Evolutionary conservation across 2,329 filamentous ascomycete species (phyloP).

Genomic region (Fusarium kyushuense): DNA sequence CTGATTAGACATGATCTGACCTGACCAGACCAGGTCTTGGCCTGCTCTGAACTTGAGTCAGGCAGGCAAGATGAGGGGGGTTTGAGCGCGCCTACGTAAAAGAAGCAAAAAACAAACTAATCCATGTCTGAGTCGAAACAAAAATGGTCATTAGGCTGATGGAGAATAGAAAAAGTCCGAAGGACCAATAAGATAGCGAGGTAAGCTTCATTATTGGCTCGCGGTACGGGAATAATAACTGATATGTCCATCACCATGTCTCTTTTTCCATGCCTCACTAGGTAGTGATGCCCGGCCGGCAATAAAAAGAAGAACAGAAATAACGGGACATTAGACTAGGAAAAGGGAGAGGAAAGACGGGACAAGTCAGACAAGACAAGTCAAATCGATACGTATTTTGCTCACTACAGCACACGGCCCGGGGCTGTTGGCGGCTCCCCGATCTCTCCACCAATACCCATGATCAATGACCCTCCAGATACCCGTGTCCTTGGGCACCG

Average conservation of each 20-base stretch:
- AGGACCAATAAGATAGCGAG: not conserved
- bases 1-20: not conserved
- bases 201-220: not conserved
- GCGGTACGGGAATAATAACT: not conserved
- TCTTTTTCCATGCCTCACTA: not conserved
- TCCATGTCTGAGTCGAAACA: conserved; percentile 11
- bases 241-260: not conserved
- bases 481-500: conserved; percentile 19
- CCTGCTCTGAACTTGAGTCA: conserved; percentile 18
- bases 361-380: not conserved
- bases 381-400: not conserved
- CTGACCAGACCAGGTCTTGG: not conserved
- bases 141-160: conserved; percentile 2
- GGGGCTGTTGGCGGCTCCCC: conserved; percentile 34
- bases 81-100: conserved; percentile 13
- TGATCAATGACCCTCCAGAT: conserved; percentile 8
- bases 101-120: conserved; percentile 8
- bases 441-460: conserved; percentile 33
- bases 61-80: conserved; percentile 1
- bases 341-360: not conserved
- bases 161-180: not conserved
- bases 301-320: not conserved
- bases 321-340: not conserved
- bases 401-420: conserved; percentile 5
- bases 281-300: not conserved